phyloP scores from a whole-genome alignment of 306 rosid species.

The Senna siamea region DNA sequence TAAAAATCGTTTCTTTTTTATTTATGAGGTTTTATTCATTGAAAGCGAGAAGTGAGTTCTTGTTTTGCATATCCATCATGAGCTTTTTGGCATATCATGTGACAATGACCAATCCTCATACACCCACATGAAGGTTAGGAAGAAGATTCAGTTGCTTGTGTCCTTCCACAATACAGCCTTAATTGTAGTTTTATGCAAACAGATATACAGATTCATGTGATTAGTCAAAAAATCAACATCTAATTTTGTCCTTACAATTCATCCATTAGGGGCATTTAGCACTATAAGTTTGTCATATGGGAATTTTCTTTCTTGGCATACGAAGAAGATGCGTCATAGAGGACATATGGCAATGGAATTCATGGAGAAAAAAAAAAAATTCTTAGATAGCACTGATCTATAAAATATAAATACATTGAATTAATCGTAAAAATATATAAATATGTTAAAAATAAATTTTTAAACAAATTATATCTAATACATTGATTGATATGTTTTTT shows the following conservation, averaged over 20 bases:
- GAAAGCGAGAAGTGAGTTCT: background rate
- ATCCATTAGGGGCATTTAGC: background rate
- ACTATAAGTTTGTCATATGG: background rate
- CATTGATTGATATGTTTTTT: no score
- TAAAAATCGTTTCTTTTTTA: background rate
- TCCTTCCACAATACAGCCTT: background rate
- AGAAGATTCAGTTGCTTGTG: slow-evolving; percentile 29
- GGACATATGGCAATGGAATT: slow-evolving; percentile 7
- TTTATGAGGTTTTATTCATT: background rate
- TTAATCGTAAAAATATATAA: no score
- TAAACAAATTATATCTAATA: no score
- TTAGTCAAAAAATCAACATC: background rate
- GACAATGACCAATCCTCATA: slow-evolving; percentile 6
- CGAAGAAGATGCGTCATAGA: slow-evolving; percentile 12
- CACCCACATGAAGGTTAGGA: background rate
- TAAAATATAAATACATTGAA: no score
- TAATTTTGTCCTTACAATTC: background rate
- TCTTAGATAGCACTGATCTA: no score
- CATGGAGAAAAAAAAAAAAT: no score
- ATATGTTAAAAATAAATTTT: no score
- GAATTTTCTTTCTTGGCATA: slow-evolving; percentile 3
- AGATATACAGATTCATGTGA: background rate
- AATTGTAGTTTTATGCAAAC: slow-evolving; percentile 9
- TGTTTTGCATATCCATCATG: background rate
- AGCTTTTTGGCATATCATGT: slow-evolving; percentile 21